Evolutionary conservation across 371 early-diverging fungal genomes (phyloP).

Genomic region (Racocetra persica): DNA sequence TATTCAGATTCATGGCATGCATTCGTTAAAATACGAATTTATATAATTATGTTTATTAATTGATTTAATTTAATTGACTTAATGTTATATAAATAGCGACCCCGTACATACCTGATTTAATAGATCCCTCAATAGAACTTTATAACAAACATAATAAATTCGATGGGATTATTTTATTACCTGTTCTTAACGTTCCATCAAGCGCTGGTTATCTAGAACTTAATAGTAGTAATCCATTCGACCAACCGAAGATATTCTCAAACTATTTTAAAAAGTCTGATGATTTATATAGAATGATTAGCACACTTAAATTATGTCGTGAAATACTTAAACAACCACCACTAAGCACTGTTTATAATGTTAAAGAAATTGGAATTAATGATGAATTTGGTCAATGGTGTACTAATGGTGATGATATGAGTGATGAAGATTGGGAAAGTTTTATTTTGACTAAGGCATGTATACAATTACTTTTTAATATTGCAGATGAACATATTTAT

Average conservation of each 20-base stretch:
- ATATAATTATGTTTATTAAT: too few species aligned
- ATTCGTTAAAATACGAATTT: too few species aligned
- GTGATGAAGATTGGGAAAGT: constrained; percentile 3
- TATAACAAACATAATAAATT: too few species aligned
- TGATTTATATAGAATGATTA: constrained; percentile 9
- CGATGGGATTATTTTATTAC: not conserved
- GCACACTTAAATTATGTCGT: not conserved
- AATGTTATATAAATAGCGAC: too few species aligned
- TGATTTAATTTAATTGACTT: too few species aligned
- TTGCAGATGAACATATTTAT: too few species aligned
- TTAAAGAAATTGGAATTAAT: not conserved
- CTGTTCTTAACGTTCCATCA: not conserved
- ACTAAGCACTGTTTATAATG: not conserved
- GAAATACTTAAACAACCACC: not conserved
- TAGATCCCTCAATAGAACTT: too few species aligned
- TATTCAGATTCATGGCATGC: not conserved
- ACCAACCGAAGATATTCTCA: not conserved
- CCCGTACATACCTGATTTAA: too few species aligned
- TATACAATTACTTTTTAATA: too few species aligned
- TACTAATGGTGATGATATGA: not conserved
- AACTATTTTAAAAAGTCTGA: not conserved
- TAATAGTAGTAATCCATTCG: not conserved
- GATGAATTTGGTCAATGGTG: constrained; percentile 15
- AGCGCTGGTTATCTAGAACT: constrained; percentile 8
- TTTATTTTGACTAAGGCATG: not conserved